Percentiles rank a stretch among this genome's conserved stretches.
phyloP scores from a whole-genome alignment of 306 rosid genomes.

The Gastrolobium villosum region DNA sequence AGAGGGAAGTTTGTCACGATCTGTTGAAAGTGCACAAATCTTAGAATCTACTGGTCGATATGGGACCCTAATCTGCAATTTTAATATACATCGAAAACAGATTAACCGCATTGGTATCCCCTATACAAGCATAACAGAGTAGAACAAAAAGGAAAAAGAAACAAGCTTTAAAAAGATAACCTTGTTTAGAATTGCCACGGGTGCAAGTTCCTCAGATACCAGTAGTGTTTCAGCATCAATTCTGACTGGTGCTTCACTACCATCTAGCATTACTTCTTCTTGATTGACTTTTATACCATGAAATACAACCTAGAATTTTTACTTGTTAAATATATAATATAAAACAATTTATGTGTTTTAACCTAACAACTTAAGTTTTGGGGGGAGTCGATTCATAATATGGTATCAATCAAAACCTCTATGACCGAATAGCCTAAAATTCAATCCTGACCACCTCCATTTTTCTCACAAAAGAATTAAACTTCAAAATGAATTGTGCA shows the following conservation, averaged over 20 bases:
- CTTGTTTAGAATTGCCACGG: slow-evolving; percentile 88
- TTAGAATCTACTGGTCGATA: slow-evolving; percentile 87
- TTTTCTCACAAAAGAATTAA: no score
- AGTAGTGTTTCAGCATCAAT: slow-evolving; percentile 86
- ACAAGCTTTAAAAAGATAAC: slow-evolving; percentile 54
- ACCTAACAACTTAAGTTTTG: no score
- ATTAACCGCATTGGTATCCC: slow-evolving; percentile 25
- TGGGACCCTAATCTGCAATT: slow-evolving; percentile 80
- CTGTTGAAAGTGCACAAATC: slow-evolving; percentile 77
- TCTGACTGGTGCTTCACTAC: slow-evolving; percentile 94
- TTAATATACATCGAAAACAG: slow-evolving; percentile 35
- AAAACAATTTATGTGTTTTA: no score
- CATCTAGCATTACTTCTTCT: slow-evolving; percentile 84
- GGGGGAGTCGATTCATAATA: no score
- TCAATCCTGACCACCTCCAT: no score
- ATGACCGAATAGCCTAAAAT: no score
- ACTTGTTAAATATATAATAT: no score
- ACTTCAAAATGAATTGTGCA: no score
- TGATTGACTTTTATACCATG: slow-evolving; percentile 80
- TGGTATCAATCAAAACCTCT: no score
- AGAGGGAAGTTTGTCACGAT: slow-evolving; percentile 92
- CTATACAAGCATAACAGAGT: slow-evolving; percentile 35
- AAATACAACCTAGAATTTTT: slow-evolving; percentile 70
- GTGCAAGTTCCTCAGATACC: slow-evolving; percentile 86
- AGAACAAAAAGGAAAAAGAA: slow-evolving; percentile 29